Evolutionary conservation across 495 filamentous ascomycete species (phyloP), one percentile per base, ranked within the genome.

Genomic region (Xylaria sp.): DNA sequence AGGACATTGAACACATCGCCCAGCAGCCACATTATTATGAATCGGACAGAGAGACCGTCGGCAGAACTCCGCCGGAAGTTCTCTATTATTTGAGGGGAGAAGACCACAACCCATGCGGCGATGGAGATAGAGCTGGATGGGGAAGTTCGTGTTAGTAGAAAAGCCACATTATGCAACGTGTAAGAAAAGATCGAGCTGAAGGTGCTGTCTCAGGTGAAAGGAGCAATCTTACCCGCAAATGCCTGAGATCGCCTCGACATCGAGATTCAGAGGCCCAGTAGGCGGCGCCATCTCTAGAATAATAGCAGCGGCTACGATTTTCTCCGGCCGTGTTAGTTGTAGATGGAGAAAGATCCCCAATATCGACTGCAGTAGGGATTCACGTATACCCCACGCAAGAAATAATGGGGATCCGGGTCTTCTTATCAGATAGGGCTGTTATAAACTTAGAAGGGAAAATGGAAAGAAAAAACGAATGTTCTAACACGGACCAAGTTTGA

Each of bases 1-100:
- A 97, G 86, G 61, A 99, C 94, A 77, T 99, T 99, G 85, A 97
- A 99, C 52, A 98, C 88, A 90, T 99, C 96, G 24, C 96, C 96
- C 6, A 90, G 85, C 5, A 97, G 85, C 96, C 96, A 99, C 70
- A 97, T 87, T 58, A 94, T 86, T 73, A 99, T 87, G 80, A 99
- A 99, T 35, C 92, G 87, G 62, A 98, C 87, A 0, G 93, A 97
- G 0, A 99, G 87, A 6, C 93, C 96, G 77, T 98, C 93, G 55
- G 95, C 93, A 41, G 93, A 96, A 72, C 88, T 83, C 44, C 96
- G 90, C 64, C 90, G 90, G 81, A 98, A 97, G 76, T 98, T 98
- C 77, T 97, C 94, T 74, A 97, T 88, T 73, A 99, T 99, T 71
- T 99, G 96, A 11, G 96, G 96, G 0, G 95, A 94, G 84, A 97